Evolutionary conservation across 306 rosid genomes (phyloP).

Genomic region (Trifolium dubium): DNA sequence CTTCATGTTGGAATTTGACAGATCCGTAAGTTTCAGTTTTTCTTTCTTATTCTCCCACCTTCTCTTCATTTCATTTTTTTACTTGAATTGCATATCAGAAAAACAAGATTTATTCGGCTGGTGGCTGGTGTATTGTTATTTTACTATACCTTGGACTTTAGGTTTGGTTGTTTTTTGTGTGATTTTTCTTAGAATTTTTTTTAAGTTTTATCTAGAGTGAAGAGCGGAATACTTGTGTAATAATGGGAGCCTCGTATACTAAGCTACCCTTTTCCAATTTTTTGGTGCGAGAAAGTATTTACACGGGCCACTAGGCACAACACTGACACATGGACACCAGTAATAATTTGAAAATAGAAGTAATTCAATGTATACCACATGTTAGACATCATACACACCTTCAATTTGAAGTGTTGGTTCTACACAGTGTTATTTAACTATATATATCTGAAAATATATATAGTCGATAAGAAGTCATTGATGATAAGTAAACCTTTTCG

Average conservation of each 20-base stretch:
- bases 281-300: not conserved
- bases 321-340: not conserved
- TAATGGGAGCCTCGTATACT: not conserved
- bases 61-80: not conserved
- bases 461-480: conserved; percentile 21
- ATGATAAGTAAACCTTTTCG: conserved; percentile 38
- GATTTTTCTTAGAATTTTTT: conserved; percentile 13
- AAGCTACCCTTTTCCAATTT: not conserved
- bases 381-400: not conserved
- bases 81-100: conserved; percentile 6
- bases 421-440: not conserved
- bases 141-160: conserved; percentile 2
- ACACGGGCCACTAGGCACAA: not conserved
- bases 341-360: not conserved
- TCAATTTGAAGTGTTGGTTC: not conserved
- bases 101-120: not conserved
- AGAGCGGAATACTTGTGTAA: conserved; percentile 5
- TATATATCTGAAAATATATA: conserved; percentile 21
- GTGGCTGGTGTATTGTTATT: not conserved
- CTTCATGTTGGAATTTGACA: conserved; percentile 98
- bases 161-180: conserved; percentile 15
- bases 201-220: not conserved
- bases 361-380: not conserved
- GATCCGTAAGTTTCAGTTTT: conserved; percentile 70
- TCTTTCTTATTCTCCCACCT: conserved; percentile 19